Base-by-base conservation (phyloP, 768 basidiomycete species). In the Leccinum broughii region DNA sequence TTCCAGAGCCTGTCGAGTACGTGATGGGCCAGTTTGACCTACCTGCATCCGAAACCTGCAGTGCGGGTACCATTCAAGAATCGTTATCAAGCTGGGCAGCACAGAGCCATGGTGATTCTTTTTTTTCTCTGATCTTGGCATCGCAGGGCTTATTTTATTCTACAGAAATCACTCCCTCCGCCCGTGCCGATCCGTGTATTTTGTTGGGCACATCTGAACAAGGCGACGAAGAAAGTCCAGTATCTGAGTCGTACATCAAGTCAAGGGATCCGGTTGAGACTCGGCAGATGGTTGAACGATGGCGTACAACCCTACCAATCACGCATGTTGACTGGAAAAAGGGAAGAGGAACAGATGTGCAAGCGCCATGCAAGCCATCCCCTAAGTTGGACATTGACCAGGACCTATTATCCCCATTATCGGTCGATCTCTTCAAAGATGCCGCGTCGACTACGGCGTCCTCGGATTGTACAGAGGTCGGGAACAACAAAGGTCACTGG, bases 1-100 rank as follows among this genome's bases (percentile, higher is more conserved):
- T 75, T 24, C 72, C 74, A 3, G 72, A 74, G 59, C 72, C 72
- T 46, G 67, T 74, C 35, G 62, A 62, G 54, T 76, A 71, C 35
- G 59, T 76, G 56, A 65, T 70, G 66, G 70, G 70, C 26, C 69
- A 65, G 26, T 74, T 73, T 26, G 55, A 62, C 15, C 30, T 67
- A 37, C 70, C 72, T 44, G 55, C 59, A n/a, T 66, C 67, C 20
- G 70, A 70, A 37, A 54, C 59, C 4, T 64, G 64, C 34, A 56
- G 52, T 37, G 24, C 37, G 44, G 67, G 61, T 17, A 59, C 65
- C 6, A 49, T 70, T 30, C 60, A 64, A 37, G 67, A 72, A 37
- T 74, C 73, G 5, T 54, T 72, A 37, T 74, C 73, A 15, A 74
- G 74, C 28, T 74, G 73, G 73, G 65, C 62, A 26, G 71, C 63